A percentile compares a stretch with the other conserved stretches of the same genome.
These are phyloP conservation scores for Amylostereum areolatum DNA, from an alignment of 1,284 basidiomycete species.

Conservation along the genomic window DNA sequence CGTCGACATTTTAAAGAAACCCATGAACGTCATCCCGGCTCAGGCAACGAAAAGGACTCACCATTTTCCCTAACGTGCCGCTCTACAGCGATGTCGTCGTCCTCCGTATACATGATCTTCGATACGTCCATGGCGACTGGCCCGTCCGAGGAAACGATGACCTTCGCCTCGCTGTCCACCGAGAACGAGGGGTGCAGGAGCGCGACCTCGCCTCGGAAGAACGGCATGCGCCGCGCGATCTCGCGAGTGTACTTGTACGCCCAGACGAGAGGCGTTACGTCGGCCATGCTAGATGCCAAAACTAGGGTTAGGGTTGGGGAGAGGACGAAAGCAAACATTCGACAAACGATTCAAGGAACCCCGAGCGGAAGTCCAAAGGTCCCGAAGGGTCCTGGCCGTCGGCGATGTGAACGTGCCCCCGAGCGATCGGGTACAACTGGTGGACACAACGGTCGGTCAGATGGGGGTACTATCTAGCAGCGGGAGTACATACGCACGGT, in stretches of 20 bases:
- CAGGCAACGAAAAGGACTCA: no score
- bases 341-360: slow-evolving; percentile 18
- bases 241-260: slow-evolving; percentile 57
- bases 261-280: slow-evolving; percentile 47
- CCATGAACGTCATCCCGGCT: no score
- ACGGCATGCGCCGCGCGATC: slow-evolving; percentile 47
- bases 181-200: slow-evolving; percentile 45
- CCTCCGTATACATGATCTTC: slow-evolving; percentile 44
- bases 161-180: slow-evolving; percentile 35
- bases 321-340: background rate
- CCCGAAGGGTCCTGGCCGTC: slow-evolving; percentile 29
- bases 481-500: no score
- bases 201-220: slow-evolving; percentile 47
- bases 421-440: slow-evolving; percentile 31
- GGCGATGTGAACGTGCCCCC: slow-evolving; percentile 38
- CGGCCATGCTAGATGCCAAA: slow-evolving; percentile 35
- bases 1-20: no score
- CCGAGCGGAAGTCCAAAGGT: slow-evolving; percentile 28
- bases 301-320: background rate
- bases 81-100: slow-evolving; percentile 50
- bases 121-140: slow-evolving; percentile 38
- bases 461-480: no score
- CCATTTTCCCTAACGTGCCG: no score
- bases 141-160: slow-evolving; percentile 17
- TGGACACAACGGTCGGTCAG: no score